Conservation (phyloP, 192 early-diverging fungal genomes). For the Coemansia sp. region DNA sequence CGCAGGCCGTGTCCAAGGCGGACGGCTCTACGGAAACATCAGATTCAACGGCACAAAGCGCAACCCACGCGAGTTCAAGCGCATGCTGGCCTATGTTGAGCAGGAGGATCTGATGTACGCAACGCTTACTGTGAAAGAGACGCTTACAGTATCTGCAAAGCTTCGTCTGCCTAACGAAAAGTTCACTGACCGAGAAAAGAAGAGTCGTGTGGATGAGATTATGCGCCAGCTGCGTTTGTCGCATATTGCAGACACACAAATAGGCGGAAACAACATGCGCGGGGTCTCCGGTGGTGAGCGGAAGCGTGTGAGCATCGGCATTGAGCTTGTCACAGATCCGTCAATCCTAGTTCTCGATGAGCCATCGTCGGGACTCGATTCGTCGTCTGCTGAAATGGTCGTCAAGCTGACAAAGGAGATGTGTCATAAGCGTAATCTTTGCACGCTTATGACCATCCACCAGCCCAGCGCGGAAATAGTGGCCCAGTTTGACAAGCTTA, state of each 20-base stretch:
- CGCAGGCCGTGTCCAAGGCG: slow-evolving; percentile 64
- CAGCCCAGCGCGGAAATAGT: slow-evolving; percentile 84
- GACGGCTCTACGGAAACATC: slow-evolving; percentile 58
- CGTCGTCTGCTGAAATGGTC: slow-evolving; percentile 61
- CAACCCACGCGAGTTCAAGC: slow-evolving; percentile 42
- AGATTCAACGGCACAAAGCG: slow-evolving; percentile 53
- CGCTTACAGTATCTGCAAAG: slow-evolving; percentile 68
- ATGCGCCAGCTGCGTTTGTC: slow-evolving; percentile 65
- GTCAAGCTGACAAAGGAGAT: slow-evolving; percentile 60
- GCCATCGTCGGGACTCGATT: slow-evolving; percentile 69
- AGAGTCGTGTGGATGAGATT: slow-evolving; percentile 61
- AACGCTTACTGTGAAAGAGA: slow-evolving; percentile 73
- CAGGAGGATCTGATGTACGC: slow-evolving; percentile 57
- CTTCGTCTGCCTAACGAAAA: slow-evolving; percentile 63
- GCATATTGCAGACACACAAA: slow-evolving; percentile 56
- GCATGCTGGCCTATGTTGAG: slow-evolving; percentile 52
- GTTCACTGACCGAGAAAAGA: slow-evolving; percentile 54
- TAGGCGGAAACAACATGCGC: slow-evolving; percentile 40
- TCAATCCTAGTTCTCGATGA: slow-evolving; percentile 56
- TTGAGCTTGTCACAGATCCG: slow-evolving; percentile 58
- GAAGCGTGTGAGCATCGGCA: slow-evolving; percentile 52
- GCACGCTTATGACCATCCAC: slow-evolving; percentile 85
- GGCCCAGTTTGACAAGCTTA: slow-evolving; percentile 73
- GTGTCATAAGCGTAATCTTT: slow-evolving; percentile 59
- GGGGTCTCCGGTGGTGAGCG: slow-evolving; percentile 59